Base-by-base conservation (phyloP, 371 early-diverging fungal genomes). In the Syncephalastrum contaminatum region DNA sequence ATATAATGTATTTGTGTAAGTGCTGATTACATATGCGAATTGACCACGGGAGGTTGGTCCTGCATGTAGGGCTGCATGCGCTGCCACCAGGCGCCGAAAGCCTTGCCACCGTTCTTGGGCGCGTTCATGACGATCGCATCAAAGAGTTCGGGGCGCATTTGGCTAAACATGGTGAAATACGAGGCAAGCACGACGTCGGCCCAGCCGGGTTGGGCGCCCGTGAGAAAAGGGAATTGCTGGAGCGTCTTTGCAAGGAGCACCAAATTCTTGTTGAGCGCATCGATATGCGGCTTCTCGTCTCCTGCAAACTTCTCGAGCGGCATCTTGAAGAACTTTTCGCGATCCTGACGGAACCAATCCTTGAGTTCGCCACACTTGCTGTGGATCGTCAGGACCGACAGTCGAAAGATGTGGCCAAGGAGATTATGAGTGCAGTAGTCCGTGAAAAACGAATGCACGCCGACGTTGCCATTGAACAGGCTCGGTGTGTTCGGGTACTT, bases 121-220 rank as follows among this genome's bases (percentile, higher is more conserved):
- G 45, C 60, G 43, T 52, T 48, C 19, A 64, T 19, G n/a, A 64
- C 20, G 27, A 52, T 4, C 12, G 56, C n/a, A 12, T 59, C 49
- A 25, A 59, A 64, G 8, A 58, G 30, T 1, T 64, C 60, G 42
- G 60, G 59, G 10, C 56, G 54, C 21, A 53, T 13, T 12, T 36
- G 47, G 25, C 15, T 6, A 10, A 64, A 41, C 25, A 64, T 16
- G 2, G n/a, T 54, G n/a, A 64, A 47, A 21, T 48, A 52, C 6
- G 59, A 50, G 8, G 60, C 64, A 18, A 59, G 20, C 18, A 52
- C 48, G 15, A 59, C 54, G 53, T 64, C 64, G 18, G 64, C 64
- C 52, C 54, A 64, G 15, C 59, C 56, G 19, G 36, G 60, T 43
- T 56, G 43, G 4, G 42, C 5, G 19, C 64, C 64, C 3, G 64